Evolutionary conservation across 2,329 filamentous ascomycete species (phyloP).

Genomic region (Phyllosticta citrichinensis): DNA sequence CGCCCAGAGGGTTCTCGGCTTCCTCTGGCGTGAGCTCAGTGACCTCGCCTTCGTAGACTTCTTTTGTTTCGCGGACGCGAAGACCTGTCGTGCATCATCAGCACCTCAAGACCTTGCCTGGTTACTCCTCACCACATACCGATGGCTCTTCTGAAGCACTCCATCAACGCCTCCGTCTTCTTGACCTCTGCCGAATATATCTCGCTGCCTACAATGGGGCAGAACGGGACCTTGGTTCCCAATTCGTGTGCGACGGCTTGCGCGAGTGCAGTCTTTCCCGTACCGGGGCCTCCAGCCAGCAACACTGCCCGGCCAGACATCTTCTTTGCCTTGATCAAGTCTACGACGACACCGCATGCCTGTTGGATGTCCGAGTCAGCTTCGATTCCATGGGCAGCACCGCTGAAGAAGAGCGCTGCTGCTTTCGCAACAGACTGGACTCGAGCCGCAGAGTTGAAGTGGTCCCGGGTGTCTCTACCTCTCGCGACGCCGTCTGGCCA

Average conservation of each 20-base stretch:
- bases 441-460: neutral
- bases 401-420: slow-evolving; percentile 1
- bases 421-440: neutral
- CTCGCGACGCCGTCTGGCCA: slow-evolving; percentile 76
- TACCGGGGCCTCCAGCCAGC: slow-evolving; percentile 87
- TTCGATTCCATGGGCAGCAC: slow-evolving; percentile 11
- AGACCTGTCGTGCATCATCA: slow-evolving; percentile 41
- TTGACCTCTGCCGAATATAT: slow-evolving; percentile 98
- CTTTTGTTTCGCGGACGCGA: slow-evolving; percentile 96
- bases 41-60: slow-evolving; percentile 98
- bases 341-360: slow-evolving; percentile 93
- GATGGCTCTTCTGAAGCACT: slow-evolving; percentile 96
- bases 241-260: slow-evolving; percentile 94
- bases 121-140: slow-evolving; percentile 38
- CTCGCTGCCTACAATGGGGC: slow-evolving; percentile 95
- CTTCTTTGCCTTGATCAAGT: slow-evolving; percentile 90
- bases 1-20: slow-evolving; percentile 91
- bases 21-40: slow-evolving; percentile 96
- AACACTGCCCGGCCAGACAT: slow-evolving; percentile 94
- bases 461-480: slow-evolving; percentile 47
- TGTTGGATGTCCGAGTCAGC: slow-evolving; percentile 23
- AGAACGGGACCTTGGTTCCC: slow-evolving; percentile 96
- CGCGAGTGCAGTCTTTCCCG: slow-evolving; percentile 93
- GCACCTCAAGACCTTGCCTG: neutral
- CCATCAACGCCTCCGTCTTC: slow-evolving; percentile 98